phyloP scores from a whole-genome alignment of 1,284 basidiomycete species.

The Jaminaea rosea region DNA sequence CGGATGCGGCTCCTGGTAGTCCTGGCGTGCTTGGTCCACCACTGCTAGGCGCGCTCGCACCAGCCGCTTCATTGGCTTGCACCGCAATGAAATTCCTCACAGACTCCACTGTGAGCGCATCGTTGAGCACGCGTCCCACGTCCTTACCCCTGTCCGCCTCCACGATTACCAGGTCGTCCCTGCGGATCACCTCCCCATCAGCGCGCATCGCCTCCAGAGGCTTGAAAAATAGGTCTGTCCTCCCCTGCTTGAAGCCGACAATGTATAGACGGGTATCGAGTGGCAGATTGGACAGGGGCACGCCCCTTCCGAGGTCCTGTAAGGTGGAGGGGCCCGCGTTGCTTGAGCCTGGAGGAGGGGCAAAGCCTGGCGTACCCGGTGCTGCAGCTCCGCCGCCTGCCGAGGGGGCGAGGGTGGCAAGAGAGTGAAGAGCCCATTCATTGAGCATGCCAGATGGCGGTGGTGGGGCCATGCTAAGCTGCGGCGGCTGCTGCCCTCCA shows the following conservation, averaged over 20 bases:
- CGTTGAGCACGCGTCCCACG: slow-evolving; percentile 63
- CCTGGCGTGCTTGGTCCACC: no score
- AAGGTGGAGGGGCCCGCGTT: slow-evolving; percentile 10
- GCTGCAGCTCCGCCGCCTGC: background rate
- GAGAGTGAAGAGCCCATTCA: background rate
- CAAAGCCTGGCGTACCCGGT: no score
- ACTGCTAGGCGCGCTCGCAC: slow-evolving; percentile 1
- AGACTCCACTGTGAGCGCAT: slow-evolving; percentile 62
- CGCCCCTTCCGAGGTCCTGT: slow-evolving; percentile 72
- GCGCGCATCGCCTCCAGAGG: slow-evolving; percentile 36
- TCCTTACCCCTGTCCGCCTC: slow-evolving; percentile 93
- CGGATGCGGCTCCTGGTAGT: background rate
- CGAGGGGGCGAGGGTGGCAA: background rate
- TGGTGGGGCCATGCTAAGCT: no score
- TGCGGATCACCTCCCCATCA: slow-evolving; percentile 51
- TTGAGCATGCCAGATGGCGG: background rate
- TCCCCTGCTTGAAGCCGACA: slow-evolving; percentile 91
- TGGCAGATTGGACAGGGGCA: slow-evolving; percentile 73
- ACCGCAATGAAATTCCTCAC: slow-evolving; percentile 51
- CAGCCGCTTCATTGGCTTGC: slow-evolving; percentile 27
- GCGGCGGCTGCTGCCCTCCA: no score
- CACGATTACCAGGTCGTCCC: slow-evolving; percentile 87
- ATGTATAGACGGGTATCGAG: slow-evolving; percentile 82
- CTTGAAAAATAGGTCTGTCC: slow-evolving; percentile 81
- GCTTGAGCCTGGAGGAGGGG: no score